A percentile compares a stretch with the other conserved stretches of the same genome.
These are phyloP conservation scores for Skeletonema tropicum DNA, from an alignment of 108 stramenopile genomes.

Conservation along the genomic window DNA sequence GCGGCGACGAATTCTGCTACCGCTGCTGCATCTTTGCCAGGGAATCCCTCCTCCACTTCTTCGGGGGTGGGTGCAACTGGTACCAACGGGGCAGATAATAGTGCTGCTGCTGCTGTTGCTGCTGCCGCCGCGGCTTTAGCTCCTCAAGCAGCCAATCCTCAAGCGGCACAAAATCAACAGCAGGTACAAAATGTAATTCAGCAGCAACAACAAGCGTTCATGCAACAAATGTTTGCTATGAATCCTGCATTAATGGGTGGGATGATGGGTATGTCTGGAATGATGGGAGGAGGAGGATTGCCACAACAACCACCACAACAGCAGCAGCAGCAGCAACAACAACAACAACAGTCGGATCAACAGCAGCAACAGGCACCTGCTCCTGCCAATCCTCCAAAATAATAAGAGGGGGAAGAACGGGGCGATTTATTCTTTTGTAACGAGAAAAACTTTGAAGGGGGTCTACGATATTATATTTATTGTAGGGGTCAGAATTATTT, in stretches of 20 bases:
- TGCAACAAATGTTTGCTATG: constrained; percentile 38
- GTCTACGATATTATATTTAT: background rate
- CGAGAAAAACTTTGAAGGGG: background rate
- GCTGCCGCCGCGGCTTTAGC: no score
- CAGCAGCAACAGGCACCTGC: constrained; percentile 7
- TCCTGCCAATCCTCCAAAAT: background rate
- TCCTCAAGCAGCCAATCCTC: constrained; percentile 20
- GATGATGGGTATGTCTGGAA: constrained; percentile 32
- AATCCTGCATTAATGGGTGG: constrained; percentile 14
- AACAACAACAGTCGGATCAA: no score
- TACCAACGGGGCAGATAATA: constrained; percentile 6
- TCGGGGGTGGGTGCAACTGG: background rate
- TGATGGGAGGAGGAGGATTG: constrained; percentile 15
- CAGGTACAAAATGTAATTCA: constrained; percentile 3
- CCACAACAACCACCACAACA: constrained; percentile 12
- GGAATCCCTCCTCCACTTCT: background rate
- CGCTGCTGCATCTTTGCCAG: background rate
- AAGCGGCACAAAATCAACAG: constrained; percentile 13
- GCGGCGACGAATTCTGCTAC: constrained; percentile 10
- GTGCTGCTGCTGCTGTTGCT: background rate
- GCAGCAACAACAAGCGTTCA: constrained; percentile 30
- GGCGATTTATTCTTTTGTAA: background rate
- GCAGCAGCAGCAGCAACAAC: no score
- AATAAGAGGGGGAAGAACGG: background rate
- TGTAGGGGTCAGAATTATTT: background rate